Base-by-base conservation (phyloP, 139 green algal genomes). In the Picochlorum costavermella region DNA sequence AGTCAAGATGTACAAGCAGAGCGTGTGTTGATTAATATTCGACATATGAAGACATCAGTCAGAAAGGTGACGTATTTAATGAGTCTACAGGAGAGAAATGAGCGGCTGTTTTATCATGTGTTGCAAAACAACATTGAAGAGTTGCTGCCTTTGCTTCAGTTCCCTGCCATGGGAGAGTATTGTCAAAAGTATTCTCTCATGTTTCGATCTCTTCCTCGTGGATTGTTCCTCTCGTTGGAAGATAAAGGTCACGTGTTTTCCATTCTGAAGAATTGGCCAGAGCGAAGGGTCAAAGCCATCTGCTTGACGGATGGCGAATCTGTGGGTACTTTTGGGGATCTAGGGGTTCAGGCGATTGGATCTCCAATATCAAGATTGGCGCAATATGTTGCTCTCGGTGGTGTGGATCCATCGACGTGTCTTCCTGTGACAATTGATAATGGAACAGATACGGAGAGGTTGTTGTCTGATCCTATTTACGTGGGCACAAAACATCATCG, bases 221-320 rank as follows among this genome's bases (percentile, higher is more conserved):
- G 78, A 8, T 79, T 96, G 29, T 96, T 88, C 68, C 83, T 96
- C n/a, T 84, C 76, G 11, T 65, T 91, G 17, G 74, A 86, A 57
- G 89, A 96, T 78, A 70, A 80, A 43, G 89, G 74, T 17, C 48
- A 59, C 26, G 71, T 87, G 29, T 79, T 74, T 65, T 68, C 72
- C 44, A 89, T 94, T 65, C 74, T 96, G 3, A 92, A 94, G 67
- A 96, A 96, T 72, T 96, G 89, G 89, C 89, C 89, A 1, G 84
- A 94, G 73, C 75, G 84, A 49, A 83, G 84, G 56, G 80, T 96
- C 36, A 86, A 86, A 55, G 69, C 86, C 25, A 80, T 96, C 50
- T 84, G 84, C 65, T 62, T 92, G 8, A 94, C 84, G 14, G 89
- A 95, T 70, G 88, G 88, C 0, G 80, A 91, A 67, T 56, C 70